These are phyloP conservation scores for Striga asiatica DNA, from an alignment of 257 asterid species.

Conservation along the genomic window DNA sequence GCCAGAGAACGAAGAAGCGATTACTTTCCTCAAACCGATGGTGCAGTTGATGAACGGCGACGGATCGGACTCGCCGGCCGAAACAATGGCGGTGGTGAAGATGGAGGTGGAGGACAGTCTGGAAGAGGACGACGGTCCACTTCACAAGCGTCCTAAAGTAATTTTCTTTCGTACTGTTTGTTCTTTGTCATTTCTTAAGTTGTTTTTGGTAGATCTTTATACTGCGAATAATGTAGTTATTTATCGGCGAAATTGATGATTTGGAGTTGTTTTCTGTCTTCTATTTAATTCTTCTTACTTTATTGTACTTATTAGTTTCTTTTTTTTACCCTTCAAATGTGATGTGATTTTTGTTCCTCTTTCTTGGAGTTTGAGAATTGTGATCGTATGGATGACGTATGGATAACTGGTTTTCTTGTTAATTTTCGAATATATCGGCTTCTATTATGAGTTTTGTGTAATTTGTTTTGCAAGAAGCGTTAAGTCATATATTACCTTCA, in stretches of 20 bases:
- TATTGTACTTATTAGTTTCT: no score
- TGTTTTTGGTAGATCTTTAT: no score
- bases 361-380: no score
- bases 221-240: no score
- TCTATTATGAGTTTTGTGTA: slow-evolving; percentile 1
- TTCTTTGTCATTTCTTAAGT: background rate
- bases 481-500: no score
- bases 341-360: no score
- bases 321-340: no score
- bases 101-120: slow-evolving; percentile 39
- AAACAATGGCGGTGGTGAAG: slow-evolving; percentile 31
- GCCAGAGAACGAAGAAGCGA: no score
- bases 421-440: background rate
- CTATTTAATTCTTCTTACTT: no score
- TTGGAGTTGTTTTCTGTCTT: no score
- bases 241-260: no score
- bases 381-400: no score
- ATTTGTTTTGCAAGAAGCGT: background rate
- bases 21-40: slow-evolving; percentile 17
- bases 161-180: background rate
- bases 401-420: background rate
- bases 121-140: slow-evolving; percentile 41
- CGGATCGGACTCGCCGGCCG: slow-evolving; percentile 27
- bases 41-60: slow-evolving; percentile 45
- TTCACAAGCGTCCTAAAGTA: slow-evolving; percentile 42